Conservation (phyloP, 2,329 filamentous ascomycete genomes). For the Onygenales sp. region DNA sequence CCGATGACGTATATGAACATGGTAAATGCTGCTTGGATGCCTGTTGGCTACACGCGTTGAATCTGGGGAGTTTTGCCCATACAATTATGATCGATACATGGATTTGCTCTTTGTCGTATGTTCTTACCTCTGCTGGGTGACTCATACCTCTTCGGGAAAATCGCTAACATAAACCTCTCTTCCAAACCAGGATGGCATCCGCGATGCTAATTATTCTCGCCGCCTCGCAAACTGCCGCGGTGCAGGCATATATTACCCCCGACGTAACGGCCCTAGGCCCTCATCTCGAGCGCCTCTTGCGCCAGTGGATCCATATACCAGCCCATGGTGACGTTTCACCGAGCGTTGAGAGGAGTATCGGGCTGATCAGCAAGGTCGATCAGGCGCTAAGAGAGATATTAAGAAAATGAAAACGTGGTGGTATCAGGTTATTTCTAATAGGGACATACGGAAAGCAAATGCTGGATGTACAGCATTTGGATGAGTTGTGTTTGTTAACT, state of each 20-base stretch:
- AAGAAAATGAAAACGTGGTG: neutral
- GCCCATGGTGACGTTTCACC: constrained; percentile 32
- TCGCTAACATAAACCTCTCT: too few species aligned
- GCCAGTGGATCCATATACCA: constrained; percentile 34
- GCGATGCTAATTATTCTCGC: constrained; percentile 43
- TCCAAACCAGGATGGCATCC: constrained; percentile 35
- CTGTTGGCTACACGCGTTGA: constrained; percentile 41
- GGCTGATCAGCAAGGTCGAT: constrained; percentile 38
- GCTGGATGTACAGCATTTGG: too few species aligned
- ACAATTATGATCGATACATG: constrained; percentile 46
- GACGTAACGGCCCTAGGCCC: constrained; percentile 32
- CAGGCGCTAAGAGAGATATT: constrained; percentile 12
- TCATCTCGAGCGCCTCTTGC: constrained; percentile 33
- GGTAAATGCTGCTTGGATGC: constrained; percentile 41
- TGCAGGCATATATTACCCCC: constrained; percentile 30
- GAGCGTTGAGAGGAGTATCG: constrained; percentile 39
- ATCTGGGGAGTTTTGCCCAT: constrained; percentile 39
- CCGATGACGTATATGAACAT: constrained; percentile 29
- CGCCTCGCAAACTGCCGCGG: constrained; percentile 30
- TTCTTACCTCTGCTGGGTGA: neutral
- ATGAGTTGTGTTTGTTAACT: too few species aligned
- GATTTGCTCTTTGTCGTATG: constrained; percentile 46
- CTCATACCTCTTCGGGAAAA: too few species aligned
- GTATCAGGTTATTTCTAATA: too few species aligned
- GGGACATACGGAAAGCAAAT: too few species aligned